Conservation (phyloP, 108 stramenopile genomes). For the Skeletonema marinoi region DNA sequence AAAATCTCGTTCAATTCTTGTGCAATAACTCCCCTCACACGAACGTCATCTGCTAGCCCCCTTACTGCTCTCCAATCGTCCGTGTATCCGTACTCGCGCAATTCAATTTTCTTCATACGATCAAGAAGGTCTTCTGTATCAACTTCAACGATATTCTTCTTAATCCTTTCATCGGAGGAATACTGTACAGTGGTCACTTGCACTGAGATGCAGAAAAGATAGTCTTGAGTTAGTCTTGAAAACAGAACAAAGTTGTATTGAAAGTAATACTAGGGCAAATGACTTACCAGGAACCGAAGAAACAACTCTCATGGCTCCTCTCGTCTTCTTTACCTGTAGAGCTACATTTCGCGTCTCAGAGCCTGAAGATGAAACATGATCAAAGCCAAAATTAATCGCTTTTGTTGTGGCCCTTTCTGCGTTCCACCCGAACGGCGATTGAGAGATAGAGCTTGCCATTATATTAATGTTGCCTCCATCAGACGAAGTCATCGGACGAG, state of each 20-base stretch:
- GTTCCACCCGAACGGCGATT: not conserved
- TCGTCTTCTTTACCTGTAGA: slow-evolving; percentile 32
- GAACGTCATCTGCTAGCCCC: slow-evolving; percentile 31
- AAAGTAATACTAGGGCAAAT: not conserved
- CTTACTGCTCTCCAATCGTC: slow-evolving; percentile 66
- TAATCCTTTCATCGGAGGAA: slow-evolving; percentile 74
- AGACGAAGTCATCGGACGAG: not conserved
- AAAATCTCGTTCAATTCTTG: slow-evolving; percentile 74
- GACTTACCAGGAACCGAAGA: not conserved
- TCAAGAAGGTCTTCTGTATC: slow-evolving; percentile 70
- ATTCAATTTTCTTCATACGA: slow-evolving; percentile 57
- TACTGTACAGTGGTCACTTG: slow-evolving; percentile 52
- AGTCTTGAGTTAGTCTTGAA: not conserved
- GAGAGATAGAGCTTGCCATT: slow-evolving; percentile 18
- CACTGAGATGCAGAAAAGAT: slow-evolving; percentile 26
- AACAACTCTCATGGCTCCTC: slow-evolving; percentile 22
- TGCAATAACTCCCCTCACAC: slow-evolving; percentile 79
- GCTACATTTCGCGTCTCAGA: slow-evolving; percentile 11
- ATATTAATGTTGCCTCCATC: slow-evolving; percentile 45
- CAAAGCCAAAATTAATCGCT: slow-evolving; percentile 53
- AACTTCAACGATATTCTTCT: slow-evolving; percentile 56
- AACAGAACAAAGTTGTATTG: not conserved
- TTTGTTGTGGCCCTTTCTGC: not conserved
- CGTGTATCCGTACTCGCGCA: slow-evolving; percentile 73
- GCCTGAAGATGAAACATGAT: slow-evolving; percentile 5